A percentile compares a stretch with the other conserved stretches of the same genome.
phyloP scores from a whole-genome alignment of 2,329 filamentous ascomycete species.

The Harringtonia aguacate region DNA sequence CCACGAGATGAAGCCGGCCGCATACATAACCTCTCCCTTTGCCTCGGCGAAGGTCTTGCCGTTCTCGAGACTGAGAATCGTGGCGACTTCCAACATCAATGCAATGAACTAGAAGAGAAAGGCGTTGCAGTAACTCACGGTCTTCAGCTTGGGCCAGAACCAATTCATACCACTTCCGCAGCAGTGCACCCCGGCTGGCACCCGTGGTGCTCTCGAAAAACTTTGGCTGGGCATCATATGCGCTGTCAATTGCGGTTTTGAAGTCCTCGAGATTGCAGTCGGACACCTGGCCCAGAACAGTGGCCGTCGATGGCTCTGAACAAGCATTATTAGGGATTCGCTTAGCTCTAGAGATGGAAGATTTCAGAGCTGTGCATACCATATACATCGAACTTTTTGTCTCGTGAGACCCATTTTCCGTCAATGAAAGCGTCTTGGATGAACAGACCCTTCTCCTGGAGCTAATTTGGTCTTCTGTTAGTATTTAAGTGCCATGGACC shows the following conservation, averaged over 20 bases:
- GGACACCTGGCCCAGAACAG: constrained; percentile 37
- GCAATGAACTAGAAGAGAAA: neutral
- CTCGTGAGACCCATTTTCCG: too few species aligned
- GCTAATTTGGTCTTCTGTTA: too few species aligned
- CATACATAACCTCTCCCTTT: constrained; percentile 48
- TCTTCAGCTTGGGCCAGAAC: constrained; percentile 57
- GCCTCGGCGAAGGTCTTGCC: constrained; percentile 54
- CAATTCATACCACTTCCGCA: constrained; percentile 58
- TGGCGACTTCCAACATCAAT: constrained; percentile 23
- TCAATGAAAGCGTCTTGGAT: too few species aligned
- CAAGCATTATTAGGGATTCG: too few species aligned
- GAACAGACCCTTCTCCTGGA: too few species aligned
- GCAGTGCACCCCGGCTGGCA: constrained; percentile 23
- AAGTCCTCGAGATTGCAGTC: constrained; percentile 38
- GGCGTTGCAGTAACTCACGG: constrained; percentile 5
- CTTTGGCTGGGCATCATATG: constrained; percentile 25
- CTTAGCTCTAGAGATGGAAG: too few species aligned
- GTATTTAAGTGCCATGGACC: too few species aligned
- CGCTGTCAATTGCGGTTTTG: constrained; percentile 35
- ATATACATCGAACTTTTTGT: too few species aligned
- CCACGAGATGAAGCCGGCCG: constrained; percentile 51
- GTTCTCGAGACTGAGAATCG: constrained; percentile 59
- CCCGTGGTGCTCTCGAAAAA: constrained; percentile 46
- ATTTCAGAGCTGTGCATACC: too few species aligned
- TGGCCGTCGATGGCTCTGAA: constrained; percentile 35